Evolutionary conservation across 2,329 filamentous ascomycete species (phyloP).

Genomic region (Raffaelea arxii): DNA sequence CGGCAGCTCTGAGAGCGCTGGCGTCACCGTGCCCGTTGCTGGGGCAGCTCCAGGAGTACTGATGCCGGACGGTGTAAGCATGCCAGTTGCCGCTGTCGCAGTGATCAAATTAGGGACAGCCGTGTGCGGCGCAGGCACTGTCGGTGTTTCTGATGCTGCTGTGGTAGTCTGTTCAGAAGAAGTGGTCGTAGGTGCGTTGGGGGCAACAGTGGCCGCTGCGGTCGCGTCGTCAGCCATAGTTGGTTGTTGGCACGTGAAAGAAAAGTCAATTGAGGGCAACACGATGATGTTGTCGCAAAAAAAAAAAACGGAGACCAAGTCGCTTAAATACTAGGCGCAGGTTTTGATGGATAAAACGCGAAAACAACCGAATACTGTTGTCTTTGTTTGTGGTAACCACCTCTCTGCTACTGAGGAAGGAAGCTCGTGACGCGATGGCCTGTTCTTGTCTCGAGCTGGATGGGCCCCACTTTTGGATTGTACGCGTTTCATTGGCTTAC

Average conservation of each 20-base stretch:
- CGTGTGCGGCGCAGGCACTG: too few relatives aligned
- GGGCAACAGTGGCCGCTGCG: not conserved
- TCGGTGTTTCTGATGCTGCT: not conserved
- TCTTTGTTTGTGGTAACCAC: not conserved
- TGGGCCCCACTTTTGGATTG: not conserved
- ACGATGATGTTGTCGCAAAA: not conserved
- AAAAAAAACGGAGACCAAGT: not conserved
- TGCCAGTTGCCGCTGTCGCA: constrained; percentile 6
- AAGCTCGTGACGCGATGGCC: constrained; percentile 10
- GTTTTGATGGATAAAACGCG: not conserved
- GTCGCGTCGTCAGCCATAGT: constrained; percentile 11
- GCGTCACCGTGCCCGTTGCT: constrained; percentile 22
- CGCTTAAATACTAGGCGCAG: not conserved
- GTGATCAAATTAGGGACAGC: constrained; percentile 5
- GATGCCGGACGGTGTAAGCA: constrained; percentile 10
- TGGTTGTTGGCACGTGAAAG: not conserved
- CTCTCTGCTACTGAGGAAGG: not conserved
- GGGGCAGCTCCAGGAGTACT: constrained; percentile 17
- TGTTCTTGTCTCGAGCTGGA: not conserved
- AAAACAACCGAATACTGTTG: not conserved
- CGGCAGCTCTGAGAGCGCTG: constrained; percentile 19
- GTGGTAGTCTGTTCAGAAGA: not conserved
- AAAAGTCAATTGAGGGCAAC: not conserved
- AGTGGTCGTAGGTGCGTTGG: not conserved
- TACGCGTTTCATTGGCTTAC: constrained; percentile 12